Evolutionary conservation across 1,139 yeast species (phyloP).

Genomic region (Scheffersomyces segobiensis): DNA sequence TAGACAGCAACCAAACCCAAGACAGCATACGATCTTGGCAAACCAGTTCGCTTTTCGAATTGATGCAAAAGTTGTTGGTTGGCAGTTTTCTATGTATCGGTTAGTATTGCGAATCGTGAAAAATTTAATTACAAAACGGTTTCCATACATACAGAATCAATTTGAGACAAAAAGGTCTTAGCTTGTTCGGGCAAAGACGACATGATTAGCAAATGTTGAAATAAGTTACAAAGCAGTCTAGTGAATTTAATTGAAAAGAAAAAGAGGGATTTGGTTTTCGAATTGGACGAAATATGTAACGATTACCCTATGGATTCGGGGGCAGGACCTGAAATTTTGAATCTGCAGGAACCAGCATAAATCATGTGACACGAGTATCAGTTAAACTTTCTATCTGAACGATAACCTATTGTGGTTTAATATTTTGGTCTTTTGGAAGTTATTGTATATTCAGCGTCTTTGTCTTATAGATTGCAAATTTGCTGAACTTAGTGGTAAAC

Average conservation of each 20-base stretch:
- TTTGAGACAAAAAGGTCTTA: constrained; percentile 25
- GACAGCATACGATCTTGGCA: constrained; percentile 88
- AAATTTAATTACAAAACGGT: neutral
- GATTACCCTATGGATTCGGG: neutral
- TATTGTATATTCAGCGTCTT: neutral
- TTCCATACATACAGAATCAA: constrained; percentile 29
- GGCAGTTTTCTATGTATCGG: constrained; percentile 35
- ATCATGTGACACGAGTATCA: neutral
- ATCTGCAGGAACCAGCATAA: neutral
- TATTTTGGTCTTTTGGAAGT: neutral
- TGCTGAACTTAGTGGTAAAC: neutral
- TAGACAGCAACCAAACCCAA: constrained; percentile 65
- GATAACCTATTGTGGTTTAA: neutral
- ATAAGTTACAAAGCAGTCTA: neutral
- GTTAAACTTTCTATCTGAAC: neutral
- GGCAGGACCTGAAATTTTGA: neutral
- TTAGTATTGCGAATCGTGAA: neutral
- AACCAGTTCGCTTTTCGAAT: constrained; percentile 65
- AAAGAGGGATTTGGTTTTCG: neutral
- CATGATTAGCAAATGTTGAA: constrained; percentile 2
- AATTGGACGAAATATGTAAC: neutral
- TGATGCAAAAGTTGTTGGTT: constrained; percentile 45
- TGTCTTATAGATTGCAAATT: neutral
- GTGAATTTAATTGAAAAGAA: neutral
- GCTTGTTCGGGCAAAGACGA: constrained; percentile 32